Conservation (phyloP, 306 rosid species). For the Medicago arabica region DNA sequence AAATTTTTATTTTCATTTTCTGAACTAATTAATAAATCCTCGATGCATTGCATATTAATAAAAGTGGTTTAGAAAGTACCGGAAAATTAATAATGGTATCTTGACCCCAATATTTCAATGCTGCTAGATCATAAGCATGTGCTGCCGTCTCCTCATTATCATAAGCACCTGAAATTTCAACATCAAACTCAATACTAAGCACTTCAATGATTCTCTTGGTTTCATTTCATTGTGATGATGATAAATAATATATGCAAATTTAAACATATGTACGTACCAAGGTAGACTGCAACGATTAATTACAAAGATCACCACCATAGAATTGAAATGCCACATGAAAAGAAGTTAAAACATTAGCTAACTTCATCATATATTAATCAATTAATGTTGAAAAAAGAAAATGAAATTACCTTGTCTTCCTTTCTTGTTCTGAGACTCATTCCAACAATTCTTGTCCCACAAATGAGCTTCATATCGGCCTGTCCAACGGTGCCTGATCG, state of each 20-base stretch:
- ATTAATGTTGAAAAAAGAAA: not conserved
- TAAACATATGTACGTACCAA: conserved; percentile 55
- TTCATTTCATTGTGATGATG: not conserved
- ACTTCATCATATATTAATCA: not conserved
- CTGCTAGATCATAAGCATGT: conserved; percentile 97
- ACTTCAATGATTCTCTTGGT: not conserved
- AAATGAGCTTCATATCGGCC: conserved; percentile 94
- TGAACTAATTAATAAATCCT: not conserved
- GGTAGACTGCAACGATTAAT: conserved; percentile 61
- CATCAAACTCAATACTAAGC: not conserved
- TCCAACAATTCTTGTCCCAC: conserved; percentile 98
- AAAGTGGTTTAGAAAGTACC: conserved; percentile 34
- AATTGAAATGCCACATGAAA: conserved; percentile 32
- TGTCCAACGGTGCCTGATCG: conserved; percentile 71
- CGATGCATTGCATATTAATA: not conserved
- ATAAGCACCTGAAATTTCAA: conserved; percentile 71
- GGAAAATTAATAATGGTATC: conserved; percentile 88
- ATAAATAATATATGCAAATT: not conserved
- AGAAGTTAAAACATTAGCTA: not conserved
- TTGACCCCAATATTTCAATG: conserved; percentile 95
- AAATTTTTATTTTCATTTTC: not conserved
- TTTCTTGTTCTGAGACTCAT: conserved; percentile 88
- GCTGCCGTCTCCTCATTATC: conserved; percentile 92
- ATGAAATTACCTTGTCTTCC: conserved; percentile 79
- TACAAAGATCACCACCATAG: conserved; percentile 14